Percentiles rank a stretch among this genome's conserved stretches.
Evolutionary conservation across 2,329 filamentous ascomycete species (phyloP).

Genomic region (Diaporthe ampelina): DNA sequence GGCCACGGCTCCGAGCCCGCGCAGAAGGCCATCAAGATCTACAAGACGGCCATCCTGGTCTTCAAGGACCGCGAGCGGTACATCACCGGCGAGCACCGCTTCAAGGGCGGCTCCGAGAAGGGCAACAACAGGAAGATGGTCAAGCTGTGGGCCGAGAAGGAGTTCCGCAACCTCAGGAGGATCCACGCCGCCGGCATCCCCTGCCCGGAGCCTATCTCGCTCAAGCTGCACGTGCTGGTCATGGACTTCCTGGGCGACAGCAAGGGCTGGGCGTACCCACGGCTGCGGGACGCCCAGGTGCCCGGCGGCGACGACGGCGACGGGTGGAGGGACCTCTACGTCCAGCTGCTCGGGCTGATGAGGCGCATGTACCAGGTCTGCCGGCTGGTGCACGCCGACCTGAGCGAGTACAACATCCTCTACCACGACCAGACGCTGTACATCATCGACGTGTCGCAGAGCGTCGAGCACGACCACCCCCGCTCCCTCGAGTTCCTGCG

Average conservation of each 20-base stretch:
- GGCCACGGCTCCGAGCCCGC: slow-evolving; percentile 66
- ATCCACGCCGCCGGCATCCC: slow-evolving; percentile 88
- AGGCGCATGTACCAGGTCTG: slow-evolving; percentile 93
- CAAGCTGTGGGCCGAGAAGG: slow-evolving; percentile 98
- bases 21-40: slow-evolving; percentile 95
- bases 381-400: slow-evolving; percentile 91
- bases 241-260: slow-evolving; percentile 94
- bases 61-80: slow-evolving; percentile 99
- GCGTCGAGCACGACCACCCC: slow-evolving; percentile 96
- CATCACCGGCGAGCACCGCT: slow-evolving; percentile 93
- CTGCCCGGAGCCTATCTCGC: slow-evolving; percentile 88
- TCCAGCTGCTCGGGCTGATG: slow-evolving; percentile 90
- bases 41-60: slow-evolving; percentile 97
- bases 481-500: slow-evolving; percentile 92
- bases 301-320: slow-evolving; percentile 77
- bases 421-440: slow-evolving; percentile 87
- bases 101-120: slow-evolving; percentile 92
- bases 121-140: slow-evolving; percentile 97
- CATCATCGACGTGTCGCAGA: slow-evolving; percentile 98
- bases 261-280: slow-evolving; percentile 88
- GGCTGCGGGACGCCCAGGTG: slow-evolving; percentile 88
- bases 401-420: slow-evolving; percentile 98
- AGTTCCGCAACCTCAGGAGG: slow-evolving; percentile 92
- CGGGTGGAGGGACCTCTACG: slow-evolving; percentile 83
- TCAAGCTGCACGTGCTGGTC: slow-evolving; percentile 94